Conservation (phyloP, 176 grass and related monocot genomes). For the Luzula sylvatica region DNA sequence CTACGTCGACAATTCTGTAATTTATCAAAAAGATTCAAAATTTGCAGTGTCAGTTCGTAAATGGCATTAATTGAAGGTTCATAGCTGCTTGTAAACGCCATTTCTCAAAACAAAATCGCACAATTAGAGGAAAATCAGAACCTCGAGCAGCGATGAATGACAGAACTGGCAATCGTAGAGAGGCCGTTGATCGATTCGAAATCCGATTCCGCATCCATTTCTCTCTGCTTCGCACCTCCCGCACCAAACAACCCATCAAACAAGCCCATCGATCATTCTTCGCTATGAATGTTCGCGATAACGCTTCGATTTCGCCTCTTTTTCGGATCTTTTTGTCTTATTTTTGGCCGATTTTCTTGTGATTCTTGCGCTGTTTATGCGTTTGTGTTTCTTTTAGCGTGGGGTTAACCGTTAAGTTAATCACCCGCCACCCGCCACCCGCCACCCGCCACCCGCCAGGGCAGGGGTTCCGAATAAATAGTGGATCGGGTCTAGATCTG, state of each 20-base stretch:
- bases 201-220: constrained; percentile 29
- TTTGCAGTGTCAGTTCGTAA: background rate
- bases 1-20: constrained; percentile 53
- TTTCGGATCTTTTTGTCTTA: background rate
- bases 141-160: constrained; percentile 57
- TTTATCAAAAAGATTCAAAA: background rate
- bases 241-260: constrained; percentile 40
- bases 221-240: background rate
- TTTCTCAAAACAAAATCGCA: background rate
- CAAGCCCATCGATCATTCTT: constrained; percentile 31
- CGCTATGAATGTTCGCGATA: background rate
- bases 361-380: background rate
- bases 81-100: background rate
- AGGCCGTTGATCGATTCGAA: constrained; percentile 33
- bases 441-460: background rate
- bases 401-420: background rate
- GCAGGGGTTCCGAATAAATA: no score
- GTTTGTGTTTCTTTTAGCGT: constrained; percentile 1
- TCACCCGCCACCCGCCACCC: background rate
- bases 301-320: background rate
- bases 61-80: background rate
- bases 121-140: background rate
- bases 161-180: constrained; percentile 51
- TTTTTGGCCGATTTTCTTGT: background rate
- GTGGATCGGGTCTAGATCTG: no score